Conservation (phyloP, 352 stramenopile species). For the Phytophthora citrophthora region DNA sequence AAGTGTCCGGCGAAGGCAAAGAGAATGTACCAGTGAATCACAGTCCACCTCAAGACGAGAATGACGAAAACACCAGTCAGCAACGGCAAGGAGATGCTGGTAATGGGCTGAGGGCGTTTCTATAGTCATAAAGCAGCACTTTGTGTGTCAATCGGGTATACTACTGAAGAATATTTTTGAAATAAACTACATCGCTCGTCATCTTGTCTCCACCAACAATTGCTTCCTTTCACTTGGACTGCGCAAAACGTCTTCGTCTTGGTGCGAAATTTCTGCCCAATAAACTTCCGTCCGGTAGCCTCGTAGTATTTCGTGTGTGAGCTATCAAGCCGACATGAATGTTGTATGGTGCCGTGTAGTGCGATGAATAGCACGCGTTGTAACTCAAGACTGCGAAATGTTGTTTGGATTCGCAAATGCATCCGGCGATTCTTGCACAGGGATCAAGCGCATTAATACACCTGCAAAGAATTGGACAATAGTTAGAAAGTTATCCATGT, state of each 20-base stretch:
- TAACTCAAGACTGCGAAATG: conserved; percentile 47
- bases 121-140: conserved; percentile 26
- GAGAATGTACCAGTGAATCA: conserved; percentile 61
- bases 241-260: conserved; percentile 8
- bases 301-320: too few relatives aligned
- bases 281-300: background rate
- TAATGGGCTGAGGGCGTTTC: conserved; percentile 38
- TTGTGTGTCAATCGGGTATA: conserved; percentile 34
- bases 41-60: conserved; percentile 23
- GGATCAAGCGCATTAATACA: conserved; percentile 79
- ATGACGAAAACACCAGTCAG: conserved; percentile 25
- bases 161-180: conserved; percentile 30
- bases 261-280: conserved; percentile 5
- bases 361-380: too few relatives aligned
- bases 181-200: conserved; percentile 28
- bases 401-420: conserved; percentile 82
- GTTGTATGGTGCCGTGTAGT: background rate
- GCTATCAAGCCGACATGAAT: too few relatives aligned
- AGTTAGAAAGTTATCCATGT: background rate
- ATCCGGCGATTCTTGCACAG: conserved; percentile 61
- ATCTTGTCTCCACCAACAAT: conserved; percentile 4
- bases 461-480: conserved; percentile 31
- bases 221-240: background rate
- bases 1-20: conserved; percentile 48
- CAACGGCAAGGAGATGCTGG: conserved; percentile 19